Evolutionary conservation across 2,329 filamentous ascomycete species (phyloP).

Genomic region (Microsporum canis): DNA sequence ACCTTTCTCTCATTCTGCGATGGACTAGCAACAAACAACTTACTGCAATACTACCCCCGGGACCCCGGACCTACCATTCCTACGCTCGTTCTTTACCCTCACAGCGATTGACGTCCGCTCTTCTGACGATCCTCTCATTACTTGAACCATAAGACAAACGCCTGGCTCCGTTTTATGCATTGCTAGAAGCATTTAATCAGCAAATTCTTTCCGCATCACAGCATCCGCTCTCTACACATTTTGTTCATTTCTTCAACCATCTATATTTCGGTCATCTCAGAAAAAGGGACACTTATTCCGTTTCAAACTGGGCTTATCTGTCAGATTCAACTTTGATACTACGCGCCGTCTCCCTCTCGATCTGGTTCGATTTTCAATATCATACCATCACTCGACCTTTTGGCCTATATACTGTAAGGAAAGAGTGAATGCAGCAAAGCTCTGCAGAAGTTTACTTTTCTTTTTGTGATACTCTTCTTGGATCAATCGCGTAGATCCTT

Average conservation of each 20-base stretch:
- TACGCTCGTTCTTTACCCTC: not conserved
- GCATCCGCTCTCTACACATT: not conserved
- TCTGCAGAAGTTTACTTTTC: not conserved
- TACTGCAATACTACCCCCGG: too few relatives aligned
- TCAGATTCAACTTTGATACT: not conserved
- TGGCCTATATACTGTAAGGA: not conserved
- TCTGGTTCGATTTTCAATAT: not conserved
- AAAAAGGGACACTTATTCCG: not conserved
- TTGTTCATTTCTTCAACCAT: not conserved
- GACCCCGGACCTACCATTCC: not conserved
- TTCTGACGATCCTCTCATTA: constrained; percentile 5
- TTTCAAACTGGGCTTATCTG: not conserved
- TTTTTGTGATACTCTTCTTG: not conserved
- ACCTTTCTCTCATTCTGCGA: not conserved
- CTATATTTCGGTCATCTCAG: not conserved
- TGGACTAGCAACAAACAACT: not conserved
- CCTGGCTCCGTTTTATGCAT: not conserved
- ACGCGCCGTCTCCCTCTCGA: not conserved
- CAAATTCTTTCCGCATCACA: not conserved
- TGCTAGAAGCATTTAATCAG: constrained; percentile 4
- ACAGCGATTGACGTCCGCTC: constrained; percentile 7
- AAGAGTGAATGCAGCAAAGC: constrained; percentile 2
- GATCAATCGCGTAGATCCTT: not conserved
- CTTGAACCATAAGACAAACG: not conserved
- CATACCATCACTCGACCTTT: not conserved